These are phyloP conservation scores for Spinellus fusiger DNA, from an alignment of 192 early-diverging fungal genomes.

Conservation along the genomic window DNA sequence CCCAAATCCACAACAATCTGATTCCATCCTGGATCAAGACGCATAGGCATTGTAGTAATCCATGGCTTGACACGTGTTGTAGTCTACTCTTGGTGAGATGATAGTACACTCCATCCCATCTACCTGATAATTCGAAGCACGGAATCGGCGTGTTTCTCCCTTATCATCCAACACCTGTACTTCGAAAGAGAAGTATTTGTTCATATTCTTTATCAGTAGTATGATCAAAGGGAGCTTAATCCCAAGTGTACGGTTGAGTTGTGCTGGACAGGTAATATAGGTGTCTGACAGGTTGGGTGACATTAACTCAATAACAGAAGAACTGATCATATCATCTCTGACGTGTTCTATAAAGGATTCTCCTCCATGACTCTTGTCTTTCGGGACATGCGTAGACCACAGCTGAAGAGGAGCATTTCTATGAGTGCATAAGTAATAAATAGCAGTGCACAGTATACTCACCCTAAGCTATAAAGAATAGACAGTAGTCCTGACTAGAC, in stretches of 20 bases:
- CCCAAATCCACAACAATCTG: conserved; percentile 88
- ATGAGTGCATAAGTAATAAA: not conserved
- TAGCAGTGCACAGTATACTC: conserved; percentile 15
- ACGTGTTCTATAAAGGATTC: conserved; percentile 68
- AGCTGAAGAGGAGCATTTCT: conserved; percentile 54
- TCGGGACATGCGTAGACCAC: conserved; percentile 58
- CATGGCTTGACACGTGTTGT: conserved; percentile 79
- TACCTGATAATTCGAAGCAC: conserved; percentile 90
- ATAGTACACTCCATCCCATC: not conserved
- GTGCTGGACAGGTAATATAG: conserved; percentile 83
- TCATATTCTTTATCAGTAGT: conserved; percentile 82
- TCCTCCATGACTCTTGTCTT: conserved; percentile 24
- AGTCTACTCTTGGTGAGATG: conserved; percentile 36
- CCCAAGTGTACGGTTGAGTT: conserved; percentile 70
- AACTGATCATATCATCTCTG: conserved; percentile 77
- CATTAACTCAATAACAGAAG: conserved; percentile 72
- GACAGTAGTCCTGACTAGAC: conserved; percentile 82
- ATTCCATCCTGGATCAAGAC: conserved; percentile 94
- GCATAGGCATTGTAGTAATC: conserved; percentile 89
- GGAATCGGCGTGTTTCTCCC: conserved; percentile 70
- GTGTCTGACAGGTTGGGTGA: conserved; percentile 77
- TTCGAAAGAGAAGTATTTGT: conserved; percentile 91
- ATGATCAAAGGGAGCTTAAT: conserved; percentile 89
- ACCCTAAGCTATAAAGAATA: conserved; percentile 85
- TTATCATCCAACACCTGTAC: conserved; percentile 84